Evolutionary conservation across 1,284 basidiomycete genomes (phyloP).

Genomic region (Coriolopsis trogii): DNA sequence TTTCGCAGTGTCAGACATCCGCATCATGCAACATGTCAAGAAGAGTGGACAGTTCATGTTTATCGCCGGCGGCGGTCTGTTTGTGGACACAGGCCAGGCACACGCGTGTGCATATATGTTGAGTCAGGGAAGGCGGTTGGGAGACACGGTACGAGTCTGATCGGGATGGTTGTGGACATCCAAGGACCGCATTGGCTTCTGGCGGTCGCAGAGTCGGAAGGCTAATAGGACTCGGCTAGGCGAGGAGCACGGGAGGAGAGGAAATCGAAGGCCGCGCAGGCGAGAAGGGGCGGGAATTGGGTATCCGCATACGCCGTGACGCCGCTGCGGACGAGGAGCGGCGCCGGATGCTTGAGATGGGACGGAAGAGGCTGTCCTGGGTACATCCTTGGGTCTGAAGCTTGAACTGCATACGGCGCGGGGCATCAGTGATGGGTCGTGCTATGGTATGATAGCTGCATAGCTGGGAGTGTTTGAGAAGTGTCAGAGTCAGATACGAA

Average conservation of each 20-base stretch:
- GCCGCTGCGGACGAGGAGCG: conserved; percentile 10
- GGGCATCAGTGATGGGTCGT: conserved; percentile 13
- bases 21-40: too few species aligned
- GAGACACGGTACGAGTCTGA: conserved; percentile 1
- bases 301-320: conserved; percentile 1
- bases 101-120: conserved; percentile 5
- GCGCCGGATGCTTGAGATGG: conserved; percentile 10
- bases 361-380: conserved; percentile 3
- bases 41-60: too few species aligned
- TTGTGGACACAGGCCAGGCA: conserved; percentile 10
- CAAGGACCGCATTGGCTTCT: background rate
- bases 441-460: conserved; percentile 1
- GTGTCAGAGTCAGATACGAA: background rate
- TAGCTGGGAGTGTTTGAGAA: background rate
- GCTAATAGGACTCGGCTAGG: conserved; percentile 1
- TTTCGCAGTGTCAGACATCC: conserved; percentile 11
- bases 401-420: too few species aligned
- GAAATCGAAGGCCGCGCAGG: background rate
- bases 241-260: background rate
- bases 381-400: too few species aligned
- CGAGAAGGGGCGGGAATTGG: conserved; percentile 9
- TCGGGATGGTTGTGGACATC: conserved; percentile 1
- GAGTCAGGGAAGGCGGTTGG: conserved; percentile 1
- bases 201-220: background rate
- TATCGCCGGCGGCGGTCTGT: too few species aligned